A percentile compares a stretch with the other conserved stretches of the same genome.
phyloP scores from a whole-genome alignment of 768 basidiomycete genomes.

The Boletus rex-veris region DNA sequence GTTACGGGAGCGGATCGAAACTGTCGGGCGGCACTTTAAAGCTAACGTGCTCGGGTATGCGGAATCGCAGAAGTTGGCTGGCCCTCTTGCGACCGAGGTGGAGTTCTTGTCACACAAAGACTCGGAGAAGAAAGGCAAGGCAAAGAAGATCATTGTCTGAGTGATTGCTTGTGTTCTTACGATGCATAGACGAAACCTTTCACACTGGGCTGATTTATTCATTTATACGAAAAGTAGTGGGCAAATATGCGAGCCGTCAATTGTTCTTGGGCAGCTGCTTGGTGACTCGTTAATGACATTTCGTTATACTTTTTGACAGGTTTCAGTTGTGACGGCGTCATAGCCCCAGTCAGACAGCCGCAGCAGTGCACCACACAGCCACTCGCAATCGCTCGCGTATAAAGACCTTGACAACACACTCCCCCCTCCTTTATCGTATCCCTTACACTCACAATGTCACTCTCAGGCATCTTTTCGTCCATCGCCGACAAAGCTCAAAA shows the following conservation, averaged over 20 bases:
- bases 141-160: constrained; percentile 75
- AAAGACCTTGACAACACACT: constrained; percentile 23
- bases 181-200: constrained; percentile 15
- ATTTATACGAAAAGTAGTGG: constrained; percentile 26
- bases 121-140: constrained; percentile 91
- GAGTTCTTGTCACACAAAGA: constrained; percentile 95
- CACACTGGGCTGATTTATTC: constrained; percentile 30
- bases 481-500: constrained; percentile 76
- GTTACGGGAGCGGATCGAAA: constrained; percentile 77
- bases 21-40: constrained; percentile 90
- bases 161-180: constrained; percentile 13
- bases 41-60: constrained; percentile 78
- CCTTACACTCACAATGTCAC: constrained; percentile 42
- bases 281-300: constrained; percentile 26
- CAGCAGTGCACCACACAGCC: constrained; percentile 16
- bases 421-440: too few species aligned
- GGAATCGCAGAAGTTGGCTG: constrained; percentile 69
- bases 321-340: too few species aligned
- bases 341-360: background rate
- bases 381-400: constrained; percentile 9
- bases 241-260: constrained; percentile 17
- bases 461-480: constrained; percentile 59
- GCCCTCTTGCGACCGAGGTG: constrained; percentile 91
- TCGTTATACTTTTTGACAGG: constrained; percentile 13
- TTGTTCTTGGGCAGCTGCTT: constrained; percentile 19